A percentile compares a stretch with the other conserved stretches of the same genome.
These are phyloP conservation scores for button mushroom (Agaricus bisporus) DNA, from an alignment of 768 basidiomycete species.

Conservation along the genomic window DNA sequence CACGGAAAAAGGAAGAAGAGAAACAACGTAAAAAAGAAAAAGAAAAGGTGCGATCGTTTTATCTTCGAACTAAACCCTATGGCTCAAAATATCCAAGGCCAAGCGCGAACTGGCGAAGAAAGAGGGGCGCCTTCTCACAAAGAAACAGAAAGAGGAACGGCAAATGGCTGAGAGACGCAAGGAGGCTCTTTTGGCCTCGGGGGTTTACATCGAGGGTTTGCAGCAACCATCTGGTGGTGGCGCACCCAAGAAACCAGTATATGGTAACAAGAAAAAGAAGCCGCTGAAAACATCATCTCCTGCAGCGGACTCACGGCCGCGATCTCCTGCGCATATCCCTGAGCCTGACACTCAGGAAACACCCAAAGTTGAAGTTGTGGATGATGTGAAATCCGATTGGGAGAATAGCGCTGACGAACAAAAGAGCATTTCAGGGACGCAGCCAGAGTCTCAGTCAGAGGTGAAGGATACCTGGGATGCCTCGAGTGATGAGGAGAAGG, in stretches of 20 bases:
- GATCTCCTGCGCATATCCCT: conserved; percentile 37
- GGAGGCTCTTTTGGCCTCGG: conserved; percentile 85
- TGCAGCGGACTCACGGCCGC: conserved; percentile 47
- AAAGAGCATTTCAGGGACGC: conserved; percentile 18
- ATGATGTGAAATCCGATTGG: conserved; percentile 45
- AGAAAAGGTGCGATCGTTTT: conserved; percentile 55
- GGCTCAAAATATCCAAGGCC: conserved; percentile 38
- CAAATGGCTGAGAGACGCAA: conserved; percentile 87
- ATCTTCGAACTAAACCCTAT: background rate
- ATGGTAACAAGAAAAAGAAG: conserved; percentile 82
- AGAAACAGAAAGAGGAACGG: conserved; percentile 93
- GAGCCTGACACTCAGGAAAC: conserved; percentile 19
- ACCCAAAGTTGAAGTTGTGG: conserved; percentile 23
- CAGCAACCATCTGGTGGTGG: conserved; percentile 46
- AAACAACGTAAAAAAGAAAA: conserved; percentile 82
- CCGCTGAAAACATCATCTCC: conserved; percentile 52
- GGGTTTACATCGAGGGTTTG: conserved; percentile 86
- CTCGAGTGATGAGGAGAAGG: conserved; percentile 38
- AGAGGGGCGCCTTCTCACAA: conserved; percentile 92
- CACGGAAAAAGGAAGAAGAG: conserved; percentile 70
- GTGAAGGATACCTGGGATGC: conserved; percentile 48
- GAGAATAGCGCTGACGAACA: conserved; percentile 64
- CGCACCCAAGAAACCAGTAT: conserved; percentile 68
- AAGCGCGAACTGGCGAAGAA: conserved; percentile 89
- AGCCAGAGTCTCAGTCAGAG: conserved; percentile 9